Conservation (phyloP, 139 green algal genomes). For the Tetradesmus obliquus region DNA sequence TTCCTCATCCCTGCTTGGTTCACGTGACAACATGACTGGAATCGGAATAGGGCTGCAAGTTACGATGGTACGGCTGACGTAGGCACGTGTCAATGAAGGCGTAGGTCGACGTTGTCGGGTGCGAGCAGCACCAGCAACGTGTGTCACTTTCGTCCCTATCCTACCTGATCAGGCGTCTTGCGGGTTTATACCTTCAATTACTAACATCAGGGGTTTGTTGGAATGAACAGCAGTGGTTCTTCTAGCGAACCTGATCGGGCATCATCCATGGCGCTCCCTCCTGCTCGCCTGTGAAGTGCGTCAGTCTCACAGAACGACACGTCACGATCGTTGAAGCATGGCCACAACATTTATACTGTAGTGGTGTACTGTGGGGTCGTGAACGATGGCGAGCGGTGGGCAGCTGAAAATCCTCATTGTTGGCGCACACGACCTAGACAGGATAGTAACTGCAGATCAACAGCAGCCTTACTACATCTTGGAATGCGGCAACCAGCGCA, state of each 20-base stretch:
- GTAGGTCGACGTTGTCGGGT: not conserved
- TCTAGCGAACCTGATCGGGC: not conserved
- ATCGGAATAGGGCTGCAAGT: too few relatives aligned
- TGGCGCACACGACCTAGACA: slow-evolving; percentile 39
- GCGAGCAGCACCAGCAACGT: not conserved
- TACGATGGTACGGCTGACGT: too few relatives aligned
- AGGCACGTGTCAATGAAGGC: too few relatives aligned
- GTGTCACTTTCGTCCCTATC: not conserved
- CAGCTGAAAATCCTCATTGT: slow-evolving; percentile 40
- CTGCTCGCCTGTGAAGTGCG: not conserved
- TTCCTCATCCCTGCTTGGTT: not conserved
- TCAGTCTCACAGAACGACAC: not conserved
- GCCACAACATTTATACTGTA: not conserved
- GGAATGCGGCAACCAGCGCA: slow-evolving; percentile 40
- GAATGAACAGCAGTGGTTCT: not conserved
- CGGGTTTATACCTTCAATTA: not conserved
- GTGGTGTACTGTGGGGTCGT: not conserved
- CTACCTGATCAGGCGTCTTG: not conserved
- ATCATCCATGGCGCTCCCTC: not conserved
- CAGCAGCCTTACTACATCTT: slow-evolving; percentile 46
- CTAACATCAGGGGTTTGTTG: not conserved
- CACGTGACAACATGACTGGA: not conserved
- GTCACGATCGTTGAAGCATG: not conserved
- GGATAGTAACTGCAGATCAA: slow-evolving; percentile 10
- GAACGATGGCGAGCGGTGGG: slow-evolving; percentile 22